These are phyloP conservation scores for Eremochloa ophiuroides DNA, from an alignment of 176 grass and related monocot species.

Conservation along the genomic window DNA sequence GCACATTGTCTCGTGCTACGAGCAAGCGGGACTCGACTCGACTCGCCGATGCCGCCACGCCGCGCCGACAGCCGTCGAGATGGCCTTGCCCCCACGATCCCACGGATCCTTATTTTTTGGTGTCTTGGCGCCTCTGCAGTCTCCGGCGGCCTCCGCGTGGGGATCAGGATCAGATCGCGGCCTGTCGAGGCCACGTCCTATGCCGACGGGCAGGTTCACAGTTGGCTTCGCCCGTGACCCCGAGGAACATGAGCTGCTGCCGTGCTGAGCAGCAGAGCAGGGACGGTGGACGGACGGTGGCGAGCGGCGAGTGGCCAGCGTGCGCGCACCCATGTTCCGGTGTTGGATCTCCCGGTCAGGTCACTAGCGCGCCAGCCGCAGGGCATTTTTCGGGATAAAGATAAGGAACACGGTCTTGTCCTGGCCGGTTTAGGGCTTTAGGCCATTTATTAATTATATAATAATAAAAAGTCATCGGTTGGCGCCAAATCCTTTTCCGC, in stretches of 20 bases:
- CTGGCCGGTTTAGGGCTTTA: background rate
- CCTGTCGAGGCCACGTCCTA: background rate
- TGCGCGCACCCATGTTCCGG: slow-evolving; percentile 27
- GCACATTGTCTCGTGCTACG: background rate
- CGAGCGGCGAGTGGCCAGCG: background rate
- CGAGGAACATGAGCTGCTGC: background rate
- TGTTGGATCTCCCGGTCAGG: slow-evolving; percentile 31
- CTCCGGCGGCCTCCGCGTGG: slow-evolving; percentile 17
- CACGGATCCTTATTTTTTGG: background rate
- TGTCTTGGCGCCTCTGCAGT: background rate
- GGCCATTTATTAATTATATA: background rate
- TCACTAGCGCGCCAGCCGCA: background rate
- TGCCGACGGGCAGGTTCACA: slow-evolving; percentile 9
- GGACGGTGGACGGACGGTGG: background rate
- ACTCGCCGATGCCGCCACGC: too few species aligned
- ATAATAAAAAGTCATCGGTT: background rate
- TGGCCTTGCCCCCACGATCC: background rate
- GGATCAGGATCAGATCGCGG: background rate
- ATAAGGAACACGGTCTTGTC: background rate
- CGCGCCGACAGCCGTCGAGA: slow-evolving; percentile 26
- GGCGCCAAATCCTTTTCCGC: background rate
- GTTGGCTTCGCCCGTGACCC: slow-evolving; percentile 17
- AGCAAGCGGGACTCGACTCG: too few species aligned
- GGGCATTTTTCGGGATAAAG: background rate
- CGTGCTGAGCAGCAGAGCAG: too few species aligned